Evolutionary conservation across 768 basidiomycete genomes (phyloP).

Genomic region (Pleurotus sapidus): DNA sequence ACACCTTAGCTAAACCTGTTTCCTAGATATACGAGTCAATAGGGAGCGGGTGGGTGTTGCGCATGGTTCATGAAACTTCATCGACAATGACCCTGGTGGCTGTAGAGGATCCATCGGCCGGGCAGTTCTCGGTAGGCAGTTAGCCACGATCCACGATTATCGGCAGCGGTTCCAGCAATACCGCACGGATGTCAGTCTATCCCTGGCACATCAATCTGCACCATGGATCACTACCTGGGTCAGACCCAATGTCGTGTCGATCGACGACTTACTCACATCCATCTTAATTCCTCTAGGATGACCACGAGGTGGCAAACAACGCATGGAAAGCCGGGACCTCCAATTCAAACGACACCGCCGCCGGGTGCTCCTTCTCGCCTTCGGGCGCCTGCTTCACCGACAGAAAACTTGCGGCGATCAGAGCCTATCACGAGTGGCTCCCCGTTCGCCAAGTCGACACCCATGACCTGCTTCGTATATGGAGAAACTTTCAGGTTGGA

Average conservation of each 20-base stretch:
- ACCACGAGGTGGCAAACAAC: constrained; percentile 55
- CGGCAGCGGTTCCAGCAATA: constrained; percentile 50
- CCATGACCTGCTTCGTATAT: constrained; percentile 54
- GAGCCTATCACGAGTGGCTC: constrained; percentile 63
- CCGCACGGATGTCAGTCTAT: constrained; percentile 46
- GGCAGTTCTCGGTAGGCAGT: constrained; percentile 46
- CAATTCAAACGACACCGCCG: constrained; percentile 51
- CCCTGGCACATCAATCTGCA: constrained; percentile 42
- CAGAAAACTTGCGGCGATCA: constrained; percentile 54
- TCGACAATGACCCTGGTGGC: neutral
- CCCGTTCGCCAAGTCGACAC: constrained; percentile 56
- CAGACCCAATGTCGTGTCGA: neutral
- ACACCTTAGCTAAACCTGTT: neutral
- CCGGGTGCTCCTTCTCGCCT: constrained; percentile 47
- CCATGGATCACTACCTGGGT: constrained; percentile 61
- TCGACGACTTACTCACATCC: neutral
- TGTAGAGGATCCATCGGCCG: constrained; percentile 47
- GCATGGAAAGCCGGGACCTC: constrained; percentile 56
- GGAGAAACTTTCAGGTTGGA: constrained; percentile 63
- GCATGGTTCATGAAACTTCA: neutral
- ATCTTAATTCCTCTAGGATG: constrained; percentile 33
- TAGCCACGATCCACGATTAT: constrained; percentile 55
- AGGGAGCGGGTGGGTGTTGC: neutral
- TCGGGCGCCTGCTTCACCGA: constrained; percentile 58
- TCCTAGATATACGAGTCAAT: constrained; percentile 41